Conservation (phyloP, 2,329 filamentous ascomycete species). For the Venturia oleaginea region DNA sequence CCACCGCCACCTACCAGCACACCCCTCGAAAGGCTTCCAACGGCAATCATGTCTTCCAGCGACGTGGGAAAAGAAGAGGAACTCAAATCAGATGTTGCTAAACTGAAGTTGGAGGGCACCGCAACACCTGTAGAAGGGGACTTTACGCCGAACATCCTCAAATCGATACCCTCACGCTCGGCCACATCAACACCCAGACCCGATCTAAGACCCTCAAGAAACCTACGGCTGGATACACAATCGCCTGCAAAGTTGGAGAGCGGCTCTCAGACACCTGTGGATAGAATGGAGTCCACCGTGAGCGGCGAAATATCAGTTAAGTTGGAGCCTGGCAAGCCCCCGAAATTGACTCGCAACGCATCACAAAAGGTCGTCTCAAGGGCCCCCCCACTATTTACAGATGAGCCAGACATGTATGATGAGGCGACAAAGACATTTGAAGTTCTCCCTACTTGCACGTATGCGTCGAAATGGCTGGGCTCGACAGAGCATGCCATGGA, state of each 20-base stretch:
- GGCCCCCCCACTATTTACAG: slow-evolving; percentile 57
- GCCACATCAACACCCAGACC: slow-evolving; percentile 19
- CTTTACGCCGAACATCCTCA: slow-evolving; percentile 17
- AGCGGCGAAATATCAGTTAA: slow-evolving; percentile 55
- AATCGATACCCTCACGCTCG: slow-evolving; percentile 14
- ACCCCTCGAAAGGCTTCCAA: neutral
- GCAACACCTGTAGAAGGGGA: slow-evolving; percentile 20
- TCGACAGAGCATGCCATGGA: slow-evolving; percentile 88
- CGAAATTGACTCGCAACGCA: slow-evolving; percentile 64
- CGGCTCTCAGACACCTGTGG: slow-evolving; percentile 29
- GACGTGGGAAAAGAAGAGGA: slow-evolving; percentile 10
- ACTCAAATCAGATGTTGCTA: slow-evolving; percentile 35
- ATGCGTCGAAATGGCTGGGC: slow-evolving; percentile 85
- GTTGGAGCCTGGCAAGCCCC: slow-evolving; percentile 54
- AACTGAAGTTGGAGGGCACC: slow-evolving; percentile 36
- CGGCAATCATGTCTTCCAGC: neutral
- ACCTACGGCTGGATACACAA: slow-evolving; percentile 22
- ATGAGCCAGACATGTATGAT: slow-evolving; percentile 68
- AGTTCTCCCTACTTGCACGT: slow-evolving; percentile 75
- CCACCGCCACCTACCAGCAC: neutral
- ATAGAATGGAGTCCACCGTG: slow-evolving; percentile 44
- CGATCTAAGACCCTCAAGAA: slow-evolving; percentile 23
- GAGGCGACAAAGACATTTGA: slow-evolving; percentile 72
- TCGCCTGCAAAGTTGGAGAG: slow-evolving; percentile 26
- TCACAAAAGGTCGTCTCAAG: slow-evolving; percentile 60